Evolutionary conservation across 202 grass and related monocot species (phyloP), one percentile per base, ranked within the genome.

Genomic region (Musa balbisiana): DNA sequence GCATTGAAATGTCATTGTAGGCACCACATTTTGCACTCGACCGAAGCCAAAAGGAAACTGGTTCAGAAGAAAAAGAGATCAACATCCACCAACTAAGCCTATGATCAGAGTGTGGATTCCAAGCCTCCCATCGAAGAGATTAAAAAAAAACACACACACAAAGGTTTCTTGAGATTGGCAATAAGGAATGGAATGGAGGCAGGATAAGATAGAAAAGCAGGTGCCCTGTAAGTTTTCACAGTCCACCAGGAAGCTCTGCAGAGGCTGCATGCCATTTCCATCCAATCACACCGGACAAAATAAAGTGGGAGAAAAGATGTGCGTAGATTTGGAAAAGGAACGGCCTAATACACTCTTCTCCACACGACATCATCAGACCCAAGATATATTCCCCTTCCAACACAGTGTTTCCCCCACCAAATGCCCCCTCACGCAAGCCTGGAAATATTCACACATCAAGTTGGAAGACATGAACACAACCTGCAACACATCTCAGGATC

Each of bases 231-330:
- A 11, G 67, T 21, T 70, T 70, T 70, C 67, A 51, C 67, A 50
- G 67, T 70, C 33, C 67, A 51, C 49, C 11, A 51, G 20, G 19
- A 70, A 51, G 33, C 43, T 70, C 33, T 70, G 67, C 67, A 21
- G 67, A 51, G 50, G 67, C 9, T 51, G 67, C 67, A 70, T 70
- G 67, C 67, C 67, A 70, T 70, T n/a, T 49, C 67, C 49, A 51
- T 52, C 43, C 67, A 70, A 70, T 51, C 49, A 51, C 67, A 51
- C 67, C 2, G 21, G 20, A 19, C 17, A 15, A 70, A 67, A 51
- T 51, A 70, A 70, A 70, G 67, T 70, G 49, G 67, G 49, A 20
- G 67, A 70, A 70, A 70, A 70, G 67, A 50, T 20, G 67, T 51
- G 67, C 16, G 15, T 70, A 3, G 67, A 70, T 70, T 70, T 70